Base-by-base conservation (phyloP, 768 basidiomycete species). In the Psilocybe subaeruginosa region DNA sequence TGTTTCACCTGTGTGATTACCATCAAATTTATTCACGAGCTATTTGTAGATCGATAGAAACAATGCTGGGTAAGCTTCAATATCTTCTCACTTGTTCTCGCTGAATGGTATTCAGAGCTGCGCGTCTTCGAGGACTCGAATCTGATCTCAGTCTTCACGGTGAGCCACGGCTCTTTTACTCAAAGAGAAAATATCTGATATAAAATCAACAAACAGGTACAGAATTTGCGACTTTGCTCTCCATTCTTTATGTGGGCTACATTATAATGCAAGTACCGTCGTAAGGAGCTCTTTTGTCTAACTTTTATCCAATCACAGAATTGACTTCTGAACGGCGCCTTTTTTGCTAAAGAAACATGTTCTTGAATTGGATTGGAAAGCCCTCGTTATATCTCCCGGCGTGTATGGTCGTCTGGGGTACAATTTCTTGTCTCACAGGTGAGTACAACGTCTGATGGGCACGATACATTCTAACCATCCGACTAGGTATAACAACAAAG, bases 241-340 rank as follows among this genome's bases (percentile, higher is more conserved):
- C 87, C 47, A 84, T 88, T 54, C 77, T 91, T 35, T 91, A 90
- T 65, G 80, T 90, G n/a, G 79, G 89, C 16, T 91, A 91, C 68
- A 88, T 89, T 63, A 74, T 90, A 45, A 90, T 91, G 89, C 90
- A 92, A 71, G 80, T 91, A 46, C 89, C 90, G 33, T 89, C 87
- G 85, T 89, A 68, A 72, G 86, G 73, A 8, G n/a, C 5, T 2
- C 11, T 43, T 43, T 4, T 5, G 4, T 9, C 14, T 12, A 12
- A 12, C 11, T 5, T 5, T 43, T 43, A 12, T 5, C 8, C n/a
- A 16, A 43, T 5, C 41, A 43, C 14, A 1, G 5, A 43, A 43
- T 43, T 43, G 14, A 6, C n/a, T 12, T n/a, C 11, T 12, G 23
- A 23, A 23, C 23, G 23, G 23, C 23, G 23, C 23, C 23, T 23